Conservation (phyloP, 2,329 filamentous ascomycete genomes). For the Pyricularia sp. region DNA sequence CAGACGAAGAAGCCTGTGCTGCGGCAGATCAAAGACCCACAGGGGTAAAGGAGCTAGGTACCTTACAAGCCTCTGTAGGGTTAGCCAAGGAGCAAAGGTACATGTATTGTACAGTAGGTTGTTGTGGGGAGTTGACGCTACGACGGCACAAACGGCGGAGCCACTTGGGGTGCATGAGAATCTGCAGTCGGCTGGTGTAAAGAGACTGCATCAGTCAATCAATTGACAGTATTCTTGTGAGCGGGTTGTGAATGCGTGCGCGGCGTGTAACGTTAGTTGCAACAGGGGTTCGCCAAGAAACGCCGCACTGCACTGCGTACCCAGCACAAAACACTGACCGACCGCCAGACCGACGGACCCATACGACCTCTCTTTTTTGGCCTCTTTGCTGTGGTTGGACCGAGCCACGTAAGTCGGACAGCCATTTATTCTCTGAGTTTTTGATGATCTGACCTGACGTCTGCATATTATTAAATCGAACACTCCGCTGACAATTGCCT, state of each 20-base stretch:
- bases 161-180: background rate
- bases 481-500: too few species aligned
- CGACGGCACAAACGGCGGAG: background rate
- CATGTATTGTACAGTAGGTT: background rate
- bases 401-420: background rate
- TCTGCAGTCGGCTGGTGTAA: background rate
- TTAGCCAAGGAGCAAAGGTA: background rate
- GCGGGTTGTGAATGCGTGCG: background rate
- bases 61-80: background rate
- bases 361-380: background rate
- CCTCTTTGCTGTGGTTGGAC: background rate
- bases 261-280: background rate
- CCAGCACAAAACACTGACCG: background rate
- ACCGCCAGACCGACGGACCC: background rate
- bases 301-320: background rate
- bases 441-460: too few species aligned
- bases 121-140: background rate
- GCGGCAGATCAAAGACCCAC: background rate
- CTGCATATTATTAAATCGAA: too few species aligned
- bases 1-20: background rate
- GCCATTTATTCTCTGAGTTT: too few species aligned
- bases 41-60: background rate
- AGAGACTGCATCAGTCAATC: background rate
- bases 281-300: background rate
- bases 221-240: background rate